These are phyloP conservation scores for Acaromyces ingoldii DNA, from an alignment of 1,284 basidiomycete genomes.

Conservation along the genomic window DNA sequence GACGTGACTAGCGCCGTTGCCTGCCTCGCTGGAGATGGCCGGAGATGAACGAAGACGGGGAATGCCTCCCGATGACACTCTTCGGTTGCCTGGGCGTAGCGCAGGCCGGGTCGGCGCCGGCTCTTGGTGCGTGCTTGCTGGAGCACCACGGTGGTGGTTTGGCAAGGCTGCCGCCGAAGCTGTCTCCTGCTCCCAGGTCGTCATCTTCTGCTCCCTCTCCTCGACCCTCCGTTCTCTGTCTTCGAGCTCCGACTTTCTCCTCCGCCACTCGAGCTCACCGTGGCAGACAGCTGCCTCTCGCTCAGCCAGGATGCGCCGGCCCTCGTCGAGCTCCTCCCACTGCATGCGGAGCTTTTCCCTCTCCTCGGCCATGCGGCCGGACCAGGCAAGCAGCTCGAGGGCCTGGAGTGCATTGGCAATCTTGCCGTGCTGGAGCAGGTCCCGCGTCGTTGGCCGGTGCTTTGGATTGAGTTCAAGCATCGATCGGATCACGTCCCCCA, in stretches of 20 bases:
- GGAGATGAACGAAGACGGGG: no score
- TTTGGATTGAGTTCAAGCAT: conserved; percentile 67
- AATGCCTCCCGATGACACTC: no score
- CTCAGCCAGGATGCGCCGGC: neutral
- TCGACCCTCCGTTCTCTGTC: conserved; percentile 1
- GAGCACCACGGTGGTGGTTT: no score
- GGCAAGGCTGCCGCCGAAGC: no score
- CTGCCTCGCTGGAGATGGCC: no score
- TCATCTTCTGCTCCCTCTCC: conserved; percentile 13
- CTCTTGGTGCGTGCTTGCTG: no score
- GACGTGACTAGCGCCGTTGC: no score
- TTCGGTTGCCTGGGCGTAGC: no score
- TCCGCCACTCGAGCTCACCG: conserved; percentile 58
- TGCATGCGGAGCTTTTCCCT: neutral
- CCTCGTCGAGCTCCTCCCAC: conserved; percentile 2
- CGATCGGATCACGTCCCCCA: conserved; percentile 70
- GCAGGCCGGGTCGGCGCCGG: no score
- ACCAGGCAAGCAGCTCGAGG: conserved; percentile 11
- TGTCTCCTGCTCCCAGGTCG: conserved; percentile 4
- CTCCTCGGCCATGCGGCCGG: neutral
- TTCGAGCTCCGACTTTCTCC: conserved; percentile 52
- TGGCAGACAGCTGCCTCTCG: conserved; percentile 54
- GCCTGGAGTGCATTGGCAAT: conserved; percentile 59
- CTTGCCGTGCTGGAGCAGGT: conserved; percentile 71
- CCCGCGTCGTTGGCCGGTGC: conserved; percentile 72